Evolutionary conservation across 129 eudicot species (phyloP), one percentile per base, ranked within the genome.

Genomic region (Arctium minus): DNA sequence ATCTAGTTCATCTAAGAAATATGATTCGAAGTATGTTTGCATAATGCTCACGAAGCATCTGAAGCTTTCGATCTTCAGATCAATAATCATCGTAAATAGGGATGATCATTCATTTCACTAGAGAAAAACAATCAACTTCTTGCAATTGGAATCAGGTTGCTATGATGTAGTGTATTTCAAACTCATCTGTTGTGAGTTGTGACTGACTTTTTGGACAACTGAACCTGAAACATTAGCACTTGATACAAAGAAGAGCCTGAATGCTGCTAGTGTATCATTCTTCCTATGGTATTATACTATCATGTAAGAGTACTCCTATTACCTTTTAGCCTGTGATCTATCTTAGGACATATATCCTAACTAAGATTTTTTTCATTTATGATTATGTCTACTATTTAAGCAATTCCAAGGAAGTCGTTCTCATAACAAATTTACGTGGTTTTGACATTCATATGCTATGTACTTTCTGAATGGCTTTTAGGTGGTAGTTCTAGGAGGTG

Each of bases 401-500:
- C 50, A 76, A 30, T 71, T 40, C 6, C 53, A 50, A 69, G 69
- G 78, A 85, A 39, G 48, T 62, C 2, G 71, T 86, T 77, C 80
- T 62, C 35, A 40, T 79, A 65, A 73, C 75, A 71, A 72, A 78
- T 79, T 84, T 32, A 84, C 44, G 29, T 10, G 44, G 17, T 39
- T 84, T 78, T 72, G 65, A 78, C 70, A 78, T 84, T 73, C 53
- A 70, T 73, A 73, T 79, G 83, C 17, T 13, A 60, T 40, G 73
- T 62, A 37, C 42, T 82, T 73, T 71, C 46, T 80, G 81, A 80
- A 84, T 79, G 80, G 27, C 67, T 67, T 70, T 81, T 85, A 94
- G 98, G 93, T 95, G 73, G 98, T 92, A 86, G 94, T 95, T 75
- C 90, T 95, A 65, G 98, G 98, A 42, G 97, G 98, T 86, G 98